Base-by-base conservation (phyloP, 345 rosid genomes). In the Ailanthus altissimus region DNA sequence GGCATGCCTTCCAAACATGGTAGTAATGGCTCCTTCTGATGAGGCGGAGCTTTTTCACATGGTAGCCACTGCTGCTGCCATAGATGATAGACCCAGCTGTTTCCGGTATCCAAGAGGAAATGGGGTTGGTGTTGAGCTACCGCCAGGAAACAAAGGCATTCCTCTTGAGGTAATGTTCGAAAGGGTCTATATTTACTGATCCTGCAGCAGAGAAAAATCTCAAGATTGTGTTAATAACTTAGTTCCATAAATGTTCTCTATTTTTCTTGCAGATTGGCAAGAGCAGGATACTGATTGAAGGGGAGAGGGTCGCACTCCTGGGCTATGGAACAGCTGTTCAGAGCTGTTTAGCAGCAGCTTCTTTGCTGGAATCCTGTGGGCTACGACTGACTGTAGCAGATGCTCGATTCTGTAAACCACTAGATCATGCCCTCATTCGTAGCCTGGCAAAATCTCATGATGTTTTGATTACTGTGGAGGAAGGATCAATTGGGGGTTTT, bases 1-100 rank as follows among this genome's bases (percentile, higher is more conserved):
- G 99, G 99, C 99, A 71, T 96, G 99, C 83, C 97, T 96, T 49
- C 99, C 99, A 6, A 93, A 96, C 76, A 96, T 96, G 99, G 94
- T 96, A 80, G 98, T 95, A 0, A 96, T 96, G 99, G 99, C 98
- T 80, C 98, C 99, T 76, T 85, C 98, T 0, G 98, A 96, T 58
- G 99, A 96, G 88, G 94, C 99, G 5, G 99, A 96, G 86, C 98
- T 96, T 51, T 96, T 90, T 79, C 87, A 96, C 84, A 93, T 96
- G 90, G 98, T 96, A 79, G 98, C 99, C 60, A 96, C 99, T 0
- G 97, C 99, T 74, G 93, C 91, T 25, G 90, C 94, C 50, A 93
- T 95, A 0, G 87, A 95, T 75, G 98, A 95, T 81, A 89, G 97
- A 49, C 99, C 99, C 57, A 90, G 97, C 85, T 96, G 99, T 81